Evolutionary conservation across 2,329 filamentous ascomycete species (phyloP).

Genomic region (Aspergillus quadricinctus): DNA sequence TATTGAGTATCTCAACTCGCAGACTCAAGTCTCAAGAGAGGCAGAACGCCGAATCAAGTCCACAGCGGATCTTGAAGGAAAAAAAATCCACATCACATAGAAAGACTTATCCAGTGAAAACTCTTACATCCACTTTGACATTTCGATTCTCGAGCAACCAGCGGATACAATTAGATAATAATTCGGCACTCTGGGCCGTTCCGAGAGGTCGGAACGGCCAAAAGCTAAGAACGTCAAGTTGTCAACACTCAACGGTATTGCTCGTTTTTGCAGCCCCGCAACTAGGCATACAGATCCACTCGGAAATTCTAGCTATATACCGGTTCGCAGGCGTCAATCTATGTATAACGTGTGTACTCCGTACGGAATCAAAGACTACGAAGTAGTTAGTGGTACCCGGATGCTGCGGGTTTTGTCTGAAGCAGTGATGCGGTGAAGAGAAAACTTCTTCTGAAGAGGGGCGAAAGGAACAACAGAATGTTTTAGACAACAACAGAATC

Average conservation of each 20-base stretch:
- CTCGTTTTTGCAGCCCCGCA: neutral
- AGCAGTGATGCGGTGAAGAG: neutral
- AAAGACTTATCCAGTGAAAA: neutral
- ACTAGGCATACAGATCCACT: neutral
- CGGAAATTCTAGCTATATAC: neutral
- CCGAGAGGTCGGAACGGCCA: neutral
- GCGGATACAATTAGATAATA: neutral
- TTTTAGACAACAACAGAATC: neutral
- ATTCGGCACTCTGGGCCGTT: neutral
- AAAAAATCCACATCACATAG: neutral
- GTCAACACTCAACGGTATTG: neutral
- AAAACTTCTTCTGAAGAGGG: neutral
- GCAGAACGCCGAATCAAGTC: neutral
- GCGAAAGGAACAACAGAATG: neutral
- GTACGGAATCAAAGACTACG: neutral
- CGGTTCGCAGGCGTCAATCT: neutral
- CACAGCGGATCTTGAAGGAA: conserved; percentile 19
- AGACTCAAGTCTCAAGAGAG: neutral
- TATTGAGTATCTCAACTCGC: neutral
- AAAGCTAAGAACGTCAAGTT: neutral
- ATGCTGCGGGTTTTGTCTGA: neutral
- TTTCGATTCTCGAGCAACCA: neutral
- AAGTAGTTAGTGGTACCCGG: neutral
- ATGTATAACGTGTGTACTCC: neutral
- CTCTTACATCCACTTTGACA: neutral